A percentile compares a stretch with the other conserved stretches of the same genome.
Evolutionary conservation across 306 rosid genomes (phyloP).

Genomic region (Spatholobus suberectus): DNA sequence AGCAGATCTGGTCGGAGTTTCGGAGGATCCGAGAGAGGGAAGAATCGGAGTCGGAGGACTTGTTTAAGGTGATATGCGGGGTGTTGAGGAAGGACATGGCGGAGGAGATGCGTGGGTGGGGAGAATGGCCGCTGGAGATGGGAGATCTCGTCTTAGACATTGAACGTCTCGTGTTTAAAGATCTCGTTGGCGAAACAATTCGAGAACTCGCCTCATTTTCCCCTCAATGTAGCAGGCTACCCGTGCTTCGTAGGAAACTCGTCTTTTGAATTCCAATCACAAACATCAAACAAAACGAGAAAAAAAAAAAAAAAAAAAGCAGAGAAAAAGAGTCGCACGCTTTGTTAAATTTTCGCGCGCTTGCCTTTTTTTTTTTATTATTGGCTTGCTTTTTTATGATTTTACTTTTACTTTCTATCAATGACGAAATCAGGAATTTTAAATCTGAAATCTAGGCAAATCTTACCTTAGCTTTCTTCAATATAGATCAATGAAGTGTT

Average conservation of each 20-base stretch:
- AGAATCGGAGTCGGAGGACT: conserved; percentile 57
- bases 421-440: conserved; percentile 35
- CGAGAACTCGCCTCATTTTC: conserved; percentile 61
- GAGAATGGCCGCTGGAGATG: conserved; percentile 65
- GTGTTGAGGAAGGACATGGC: conserved; percentile 77
- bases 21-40: conserved; percentile 64
- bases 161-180: conserved; percentile 89
- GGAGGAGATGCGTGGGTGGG: conserved; percentile 71
- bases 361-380: not conserved
- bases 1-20: conserved; percentile 73
- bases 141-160: conserved; percentile 76
- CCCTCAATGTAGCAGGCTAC: conserved; percentile 34
- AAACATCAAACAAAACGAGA: not conserved
- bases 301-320: not conserved
- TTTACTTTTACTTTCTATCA: conserved; percentile 38
- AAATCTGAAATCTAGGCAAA: conserved; percentile 50
- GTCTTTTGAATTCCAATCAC: conserved; percentile 54
- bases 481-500: conserved; percentile 6
- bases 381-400: conserved; percentile 6
- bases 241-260: conserved; percentile 68
- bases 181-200: conserved; percentile 81
- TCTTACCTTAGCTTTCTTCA: conserved; percentile 37
- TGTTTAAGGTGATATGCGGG: conserved; percentile 73
- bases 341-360: conserved; percentile 48
- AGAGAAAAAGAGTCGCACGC: conserved; percentile 21